Evolutionary conservation across 1,284 basidiomycete genomes (phyloP).

Genomic region (Inonotus hispidus): DNA sequence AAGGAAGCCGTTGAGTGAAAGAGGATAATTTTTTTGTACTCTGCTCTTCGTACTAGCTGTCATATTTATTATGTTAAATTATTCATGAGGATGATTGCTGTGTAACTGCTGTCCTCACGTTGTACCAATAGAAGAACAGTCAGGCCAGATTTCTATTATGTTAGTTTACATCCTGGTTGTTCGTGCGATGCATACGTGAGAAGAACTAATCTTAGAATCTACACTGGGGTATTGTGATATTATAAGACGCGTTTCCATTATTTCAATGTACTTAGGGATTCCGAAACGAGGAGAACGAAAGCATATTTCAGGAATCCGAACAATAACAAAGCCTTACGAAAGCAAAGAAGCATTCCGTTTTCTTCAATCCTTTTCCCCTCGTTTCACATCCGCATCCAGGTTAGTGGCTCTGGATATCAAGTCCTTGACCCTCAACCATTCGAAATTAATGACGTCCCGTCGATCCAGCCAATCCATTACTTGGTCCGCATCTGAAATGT

Average conservation of each 20-base stretch:
- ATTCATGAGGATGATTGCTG: slow-evolving; percentile 2
- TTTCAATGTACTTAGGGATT: no score
- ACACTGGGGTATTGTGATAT: no score
- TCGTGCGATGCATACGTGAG: no score
- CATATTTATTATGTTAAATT: slow-evolving; percentile 17
- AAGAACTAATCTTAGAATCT: no score
- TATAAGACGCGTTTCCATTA: no score
- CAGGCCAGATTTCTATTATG: no score
- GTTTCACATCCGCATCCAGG: slow-evolving; percentile 48
- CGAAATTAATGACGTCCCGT: slow-evolving; percentile 57
- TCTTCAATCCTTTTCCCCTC: slow-evolving; percentile 32
- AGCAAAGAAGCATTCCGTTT: background rate
- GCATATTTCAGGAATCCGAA: no score
- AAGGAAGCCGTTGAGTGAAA: slow-evolving; percentile 9
- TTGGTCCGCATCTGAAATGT: slow-evolving; percentile 64
- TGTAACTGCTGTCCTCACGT: background rate
- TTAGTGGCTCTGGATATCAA: slow-evolving; percentile 69
- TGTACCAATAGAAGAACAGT: no score
- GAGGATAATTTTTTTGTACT: background rate
- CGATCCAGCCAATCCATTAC: slow-evolving; percentile 80
- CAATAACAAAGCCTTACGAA: background rate
- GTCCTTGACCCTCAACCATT: slow-evolving; percentile 61
- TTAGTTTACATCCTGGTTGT: no score
- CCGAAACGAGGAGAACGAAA: no score
- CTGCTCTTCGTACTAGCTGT: background rate